Evolutionary conservation across 73 alveolate genomes (phyloP), one percentile per base, ranked within the genome.

Genomic region (Diophrys sp.): DNA sequence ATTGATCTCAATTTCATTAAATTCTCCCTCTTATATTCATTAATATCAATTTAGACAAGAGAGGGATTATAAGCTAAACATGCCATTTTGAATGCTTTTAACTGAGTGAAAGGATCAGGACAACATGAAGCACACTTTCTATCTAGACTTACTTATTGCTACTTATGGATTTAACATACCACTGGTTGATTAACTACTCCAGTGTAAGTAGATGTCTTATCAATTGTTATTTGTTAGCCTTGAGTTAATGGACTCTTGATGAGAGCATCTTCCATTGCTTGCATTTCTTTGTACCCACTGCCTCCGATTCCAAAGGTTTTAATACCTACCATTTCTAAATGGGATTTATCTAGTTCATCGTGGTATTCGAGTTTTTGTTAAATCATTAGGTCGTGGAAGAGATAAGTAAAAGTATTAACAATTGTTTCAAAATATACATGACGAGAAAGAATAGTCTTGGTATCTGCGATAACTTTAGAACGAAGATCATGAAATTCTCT

Each of bases 11-110:
- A 11, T 44, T 27, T 2, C 31, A 77, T 32, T 1, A 77, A 34
- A 27, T 5, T 54, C 2, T 77, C 85, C 67, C 85, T 28, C 0
- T 73, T 8, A 27, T 77, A 77, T 62, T 66, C 33, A 14, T 77
- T 77, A 33, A 23, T 31, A 25, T 67, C 71, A 29, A 57, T 23
- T 0, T 23, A 8, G 29, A 77, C 78, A 1, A 66, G 54, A 54
- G 70, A n/a, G n/a, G 85, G 78, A 11, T 29, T 30, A 32, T 77
- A 77, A 11, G 73, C 23, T 2, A 77, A 53, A 33, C 85, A 77
- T 1, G 85, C 85, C 85, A 77, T 77, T 33, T 77, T 77, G 76
- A 77, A 77, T 23, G 85, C 85, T 31, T 77, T 77, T 14, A 77
- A 44, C 14, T 66, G 31, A 0, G 68, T 66, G 23, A 66, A 28